Base-by-base conservation (phyloP, 106 monocot species). In the Dendrobium officinale region DNA sequence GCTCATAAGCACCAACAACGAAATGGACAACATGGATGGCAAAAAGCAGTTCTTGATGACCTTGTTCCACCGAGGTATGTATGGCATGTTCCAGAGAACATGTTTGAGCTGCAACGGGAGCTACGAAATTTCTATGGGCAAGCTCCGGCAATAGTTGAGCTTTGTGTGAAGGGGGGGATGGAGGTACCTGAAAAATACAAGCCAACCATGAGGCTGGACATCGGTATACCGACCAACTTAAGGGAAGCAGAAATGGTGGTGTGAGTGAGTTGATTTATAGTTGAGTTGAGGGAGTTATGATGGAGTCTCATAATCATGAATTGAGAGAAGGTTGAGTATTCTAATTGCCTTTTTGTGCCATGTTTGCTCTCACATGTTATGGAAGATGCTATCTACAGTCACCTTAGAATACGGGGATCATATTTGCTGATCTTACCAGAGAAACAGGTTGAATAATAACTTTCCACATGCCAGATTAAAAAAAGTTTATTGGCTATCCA, bases 21-120 rank as follows among this genome's bases (percentile, higher is more conserved):
- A 72, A 99, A 99, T 40, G 98, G 98, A 41, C 98, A 99, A 84
- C 98, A 99, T 31, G 98, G 98, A 1, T 99, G 98, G 98, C 98
- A 99, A 58, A 48, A 89, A 15, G 89, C 98, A 0, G 88, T 95
- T 31, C 87, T 99, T 48, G 85, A 99, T 67, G 93, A 99, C 73
- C 76, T 99, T 75, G 83, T 99, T 76, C 98, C 98, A 1, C 95
- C 92, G 2, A 88, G 91, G 80, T 95, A 88, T 55, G 98, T 99
- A 33, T 99, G 98, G 98, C 98, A 99, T 75, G 87, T 99, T 43
- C 92, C 95, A 4, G 92, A 88, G 37, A 55, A 64, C 1, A 77
- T 11, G 33, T 82, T 72, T 19, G 85, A 85, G 51, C 72, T 99
- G 81, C 87, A 87, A 51, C 74, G 85, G 67, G 96, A 96, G 68